These are phyloP conservation scores for Neophaeococcomyces mojaviensis DNA, from an alignment of 2,329 filamentous ascomycete species.

Conservation along the genomic window DNA sequence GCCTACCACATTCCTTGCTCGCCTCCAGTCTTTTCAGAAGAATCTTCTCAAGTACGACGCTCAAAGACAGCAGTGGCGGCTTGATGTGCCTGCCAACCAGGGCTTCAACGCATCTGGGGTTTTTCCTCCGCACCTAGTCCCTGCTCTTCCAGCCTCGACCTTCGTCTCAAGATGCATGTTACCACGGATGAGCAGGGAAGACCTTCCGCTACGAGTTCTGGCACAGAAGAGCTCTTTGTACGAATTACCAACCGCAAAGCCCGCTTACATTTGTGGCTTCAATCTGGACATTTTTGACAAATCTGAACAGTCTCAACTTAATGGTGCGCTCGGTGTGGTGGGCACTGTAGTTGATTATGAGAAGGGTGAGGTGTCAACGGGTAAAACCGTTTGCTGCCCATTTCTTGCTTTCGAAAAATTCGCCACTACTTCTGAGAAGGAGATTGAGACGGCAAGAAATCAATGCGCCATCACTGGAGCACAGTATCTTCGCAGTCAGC, in stretches of 20 bases:
- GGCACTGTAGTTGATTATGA: slow-evolving; percentile 20
- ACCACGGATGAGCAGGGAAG: slow-evolving; percentile 18
- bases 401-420: slow-evolving; percentile 20
- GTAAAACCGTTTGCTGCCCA: slow-evolving; percentile 12
- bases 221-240: slow-evolving; percentile 17
- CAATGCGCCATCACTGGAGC: slow-evolving; percentile 20
- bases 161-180: slow-evolving; percentile 14
- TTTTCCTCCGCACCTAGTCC: slow-evolving; percentile 19
- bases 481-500: slow-evolving; percentile 17
- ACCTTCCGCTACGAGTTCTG: slow-evolving; percentile 14
- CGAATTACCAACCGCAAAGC: slow-evolving; percentile 18
- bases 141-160: slow-evolving; percentile 8
- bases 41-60: slow-evolving; percentile 9
- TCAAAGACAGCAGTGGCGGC: slow-evolving; percentile 17
- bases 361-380: slow-evolving; percentile 13
- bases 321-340: slow-evolving; percentile 11
- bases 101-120: slow-evolving; percentile 17
- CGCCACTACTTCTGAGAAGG: slow-evolving; percentile 11
- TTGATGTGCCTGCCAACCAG: slow-evolving; percentile 10
- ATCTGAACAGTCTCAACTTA: slow-evolving; percentile 13
- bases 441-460: slow-evolving; percentile 17
- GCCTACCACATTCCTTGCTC: slow-evolving; percentile 12
- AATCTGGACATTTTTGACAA: slow-evolving; percentile 14
- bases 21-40: slow-evolving; percentile 11
- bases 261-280: slow-evolving; percentile 17